Percentiles rank a stretch among this genome's conserved stretches.
phyloP scores from a whole-genome alignment of 108 stramenopile genomes.

The Cyclotella cryptica region DNA sequence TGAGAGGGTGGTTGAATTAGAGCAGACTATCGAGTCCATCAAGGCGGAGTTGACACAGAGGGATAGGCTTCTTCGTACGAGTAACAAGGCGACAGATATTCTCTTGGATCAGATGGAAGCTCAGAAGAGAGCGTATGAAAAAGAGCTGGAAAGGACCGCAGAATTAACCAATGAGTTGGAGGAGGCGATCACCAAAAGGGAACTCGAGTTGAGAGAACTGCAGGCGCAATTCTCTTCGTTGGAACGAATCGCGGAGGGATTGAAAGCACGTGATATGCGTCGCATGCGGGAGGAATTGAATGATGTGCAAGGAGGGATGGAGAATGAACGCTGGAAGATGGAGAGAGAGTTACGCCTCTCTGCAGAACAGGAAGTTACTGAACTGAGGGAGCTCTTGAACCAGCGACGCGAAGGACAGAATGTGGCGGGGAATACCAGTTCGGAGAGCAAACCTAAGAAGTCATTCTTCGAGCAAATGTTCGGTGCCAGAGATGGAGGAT shows the following conservation, averaged over 20 bases:
- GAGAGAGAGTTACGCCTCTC: background rate
- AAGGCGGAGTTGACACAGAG: conserved; percentile 43
- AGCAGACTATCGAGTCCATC: conserved; percentile 27
- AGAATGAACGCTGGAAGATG: background rate
- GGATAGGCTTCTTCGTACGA: conserved; percentile 40
- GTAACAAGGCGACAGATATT: conserved; percentile 53
- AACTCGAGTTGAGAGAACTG: conserved; percentile 41
- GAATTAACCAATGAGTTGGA: conserved; percentile 44
- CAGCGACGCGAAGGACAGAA: background rate
- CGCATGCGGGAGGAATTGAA: background rate
- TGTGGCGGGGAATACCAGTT: background rate
- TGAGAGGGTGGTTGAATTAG: conserved; percentile 16
- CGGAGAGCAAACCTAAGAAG: conserved; percentile 1
- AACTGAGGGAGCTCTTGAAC: background rate
- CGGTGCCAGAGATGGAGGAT: background rate
- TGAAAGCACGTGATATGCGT: conserved; percentile 22
- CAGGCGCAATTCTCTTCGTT: conserved; percentile 32
- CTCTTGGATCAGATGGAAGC: conserved; percentile 45
- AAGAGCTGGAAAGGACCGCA: conserved; percentile 38
- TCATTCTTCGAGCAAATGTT: conserved; percentile 16
- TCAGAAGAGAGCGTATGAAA: conserved; percentile 47
- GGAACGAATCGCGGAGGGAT: conserved; percentile 32
- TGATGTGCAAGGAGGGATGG: background rate
- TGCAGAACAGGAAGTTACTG: background rate
- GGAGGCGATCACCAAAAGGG: conserved; percentile 35